phyloP scores from a whole-genome alignment of 441 rosid genomes.

The Daphne laureola region DNA sequence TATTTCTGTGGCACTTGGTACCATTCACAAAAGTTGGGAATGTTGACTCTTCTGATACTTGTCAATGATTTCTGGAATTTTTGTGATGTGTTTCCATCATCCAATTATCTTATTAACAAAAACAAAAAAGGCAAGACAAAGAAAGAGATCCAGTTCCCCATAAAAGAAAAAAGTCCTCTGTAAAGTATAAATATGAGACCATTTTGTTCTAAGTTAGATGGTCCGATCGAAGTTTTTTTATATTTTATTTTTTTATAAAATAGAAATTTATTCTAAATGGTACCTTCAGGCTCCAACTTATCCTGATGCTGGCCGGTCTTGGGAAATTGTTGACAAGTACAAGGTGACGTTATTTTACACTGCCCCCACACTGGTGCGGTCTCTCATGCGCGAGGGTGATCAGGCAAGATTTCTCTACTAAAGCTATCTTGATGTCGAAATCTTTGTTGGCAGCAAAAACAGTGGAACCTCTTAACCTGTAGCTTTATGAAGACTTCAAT shows the following conservation, averaged over 20 bases:
- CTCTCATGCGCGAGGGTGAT: conserved; percentile 93
- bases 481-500: too few relatives aligned
- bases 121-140: too few relatives aligned
- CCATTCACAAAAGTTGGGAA: too few relatives aligned
- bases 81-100: too few relatives aligned
- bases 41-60: too few relatives aligned
- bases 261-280: conserved; percentile 15
- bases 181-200: conserved; percentile 5
- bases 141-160: too few relatives aligned
- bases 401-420: conserved; percentile 39
- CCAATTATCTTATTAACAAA: too few relatives aligned
- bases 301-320: conserved; percentile 92
- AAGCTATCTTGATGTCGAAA: conserved; percentile 10
- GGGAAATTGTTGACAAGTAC: conserved; percentile 98
- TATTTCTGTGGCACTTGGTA: too few relatives aligned
- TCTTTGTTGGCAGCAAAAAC: background rate
- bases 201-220: conserved; percentile 6
- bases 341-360: conserved; percentile 90
- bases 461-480: too few relatives aligned
- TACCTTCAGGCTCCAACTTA: conserved; percentile 76
- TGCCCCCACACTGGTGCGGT: conserved; percentile 95
- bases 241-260: conserved; percentile 15
- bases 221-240: conserved; percentile 12
- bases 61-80: too few relatives aligned
- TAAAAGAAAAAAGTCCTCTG: too few relatives aligned